These are phyloP conservation scores for Aphanomyces euteiches DNA, from an alignment of 352 stramenopile genomes.

Conservation along the genomic window DNA sequence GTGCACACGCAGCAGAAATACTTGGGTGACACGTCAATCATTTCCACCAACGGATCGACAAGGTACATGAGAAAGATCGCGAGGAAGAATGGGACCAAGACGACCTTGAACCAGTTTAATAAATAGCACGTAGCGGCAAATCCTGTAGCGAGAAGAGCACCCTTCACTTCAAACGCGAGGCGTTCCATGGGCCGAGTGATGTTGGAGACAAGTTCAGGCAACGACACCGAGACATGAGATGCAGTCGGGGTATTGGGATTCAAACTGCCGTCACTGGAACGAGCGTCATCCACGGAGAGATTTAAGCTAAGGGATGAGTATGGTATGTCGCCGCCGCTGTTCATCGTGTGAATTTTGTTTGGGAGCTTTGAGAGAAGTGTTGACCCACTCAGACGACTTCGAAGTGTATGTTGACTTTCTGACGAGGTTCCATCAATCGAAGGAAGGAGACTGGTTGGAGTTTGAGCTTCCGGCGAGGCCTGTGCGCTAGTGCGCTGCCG, in stretches of 20 bases:
- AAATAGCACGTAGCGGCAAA: constrained; percentile 74
- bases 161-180: constrained; percentile 75
- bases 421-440: neutral
- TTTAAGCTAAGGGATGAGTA: constrained; percentile 22
- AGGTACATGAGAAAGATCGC: constrained; percentile 86
- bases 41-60: constrained; percentile 79
- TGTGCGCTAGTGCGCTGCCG: constrained; percentile 12
- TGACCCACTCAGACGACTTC: constrained; percentile 1
- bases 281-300: neutral
- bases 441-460: neutral
- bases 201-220: constrained; percentile 53
- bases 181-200: constrained; percentile 65
- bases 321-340: constrained; percentile 9
- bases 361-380: constrained; percentile 13
- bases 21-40: constrained; percentile 83
- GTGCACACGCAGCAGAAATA: constrained; percentile 87
- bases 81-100: constrained; percentile 84
- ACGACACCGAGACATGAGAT: constrained; percentile 33
- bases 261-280: neutral
- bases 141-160: constrained; percentile 75
- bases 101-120: constrained; percentile 79
- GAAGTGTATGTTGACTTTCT: neutral
- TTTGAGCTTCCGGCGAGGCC: neutral
- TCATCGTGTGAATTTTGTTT: neutral
- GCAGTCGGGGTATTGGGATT: neutral